Evolutionary conservation across 768 basidiomycete species (phyloP).

Genomic region (Pleurotus giganteus): DNA sequence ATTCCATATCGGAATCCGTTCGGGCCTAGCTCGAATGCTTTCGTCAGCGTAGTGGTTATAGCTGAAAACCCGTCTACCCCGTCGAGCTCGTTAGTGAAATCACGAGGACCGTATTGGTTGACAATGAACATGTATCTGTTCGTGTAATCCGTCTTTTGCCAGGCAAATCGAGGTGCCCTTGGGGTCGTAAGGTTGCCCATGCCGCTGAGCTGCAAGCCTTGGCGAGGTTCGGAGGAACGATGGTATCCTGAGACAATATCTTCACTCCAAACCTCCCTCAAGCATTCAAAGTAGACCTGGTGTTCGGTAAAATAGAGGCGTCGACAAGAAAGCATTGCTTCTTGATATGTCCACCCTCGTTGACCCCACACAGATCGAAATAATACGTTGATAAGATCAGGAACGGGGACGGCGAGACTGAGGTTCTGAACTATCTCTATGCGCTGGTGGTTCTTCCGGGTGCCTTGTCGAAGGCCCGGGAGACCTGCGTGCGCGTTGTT

Average conservation of each 20-base stretch:
- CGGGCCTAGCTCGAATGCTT: not conserved
- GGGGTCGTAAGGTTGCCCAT: not conserved
- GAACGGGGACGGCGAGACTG: not conserved
- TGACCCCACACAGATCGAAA: not conserved
- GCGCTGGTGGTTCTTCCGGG: not conserved
- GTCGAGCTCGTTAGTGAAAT: not conserved
- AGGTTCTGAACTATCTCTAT: not conserved
- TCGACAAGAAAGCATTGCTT: not conserved
- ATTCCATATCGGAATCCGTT: not conserved
- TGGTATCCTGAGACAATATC: not conserved
- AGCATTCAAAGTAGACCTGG: conserved; percentile 2
- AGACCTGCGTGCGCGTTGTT: not conserved
- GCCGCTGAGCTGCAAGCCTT: not conserved
- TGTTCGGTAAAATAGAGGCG: conserved; percentile 3
- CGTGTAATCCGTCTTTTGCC: not conserved
- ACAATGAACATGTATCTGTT: not conserved
- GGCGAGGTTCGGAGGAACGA: not conserved
- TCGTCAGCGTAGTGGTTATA: not conserved
- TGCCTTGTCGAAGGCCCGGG: not conserved
- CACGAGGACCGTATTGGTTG: not conserved
- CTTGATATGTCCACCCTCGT: not conserved
- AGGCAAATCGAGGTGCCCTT: not conserved
- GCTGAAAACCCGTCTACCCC: not conserved
- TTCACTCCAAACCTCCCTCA: not conserved
- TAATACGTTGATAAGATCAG: not conserved